These are phyloP conservation scores for Lasiosphaeria ovina DNA, from an alignment of 495 filamentous ascomycete genomes.

Conservation along the genomic window DNA sequence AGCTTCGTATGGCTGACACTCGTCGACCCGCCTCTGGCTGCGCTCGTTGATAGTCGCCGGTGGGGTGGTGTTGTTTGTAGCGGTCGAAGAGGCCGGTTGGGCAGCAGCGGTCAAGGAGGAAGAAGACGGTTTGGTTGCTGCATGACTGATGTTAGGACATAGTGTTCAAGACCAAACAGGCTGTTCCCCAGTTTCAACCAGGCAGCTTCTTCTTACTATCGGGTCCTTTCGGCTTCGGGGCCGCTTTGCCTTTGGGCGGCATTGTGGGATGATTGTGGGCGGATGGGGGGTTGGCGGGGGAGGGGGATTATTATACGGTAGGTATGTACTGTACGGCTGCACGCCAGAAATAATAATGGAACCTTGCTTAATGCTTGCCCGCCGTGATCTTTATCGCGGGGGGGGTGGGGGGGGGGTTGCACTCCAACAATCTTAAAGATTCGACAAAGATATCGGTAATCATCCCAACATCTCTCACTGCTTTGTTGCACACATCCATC, in stretches of 20 bases:
- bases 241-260: constrained; percentile 35
- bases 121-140: constrained; percentile 9
- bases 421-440: no score
- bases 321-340: constrained; percentile 12
- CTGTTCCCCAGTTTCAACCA: not conserved
- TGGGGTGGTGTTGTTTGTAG: constrained; percentile 6
- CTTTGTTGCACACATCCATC: no score
- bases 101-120: not conserved
- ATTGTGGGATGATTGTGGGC: constrained; percentile 22
- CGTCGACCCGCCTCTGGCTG: constrained; percentile 34
- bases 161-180: not conserved
- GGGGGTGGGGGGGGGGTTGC: no score
- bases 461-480: no score
- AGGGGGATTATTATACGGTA: not conserved
- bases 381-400: no score
- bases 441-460: no score
- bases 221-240: constrained; percentile 30
- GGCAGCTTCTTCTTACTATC: constrained; percentile 19
- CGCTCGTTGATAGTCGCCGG: constrained; percentile 36
- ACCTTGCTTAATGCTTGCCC: no score
- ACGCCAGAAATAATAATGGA: no score
- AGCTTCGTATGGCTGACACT: constrained; percentile 37
- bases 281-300: constrained; percentile 12
- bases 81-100: constrained; percentile 1
- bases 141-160: not conserved